These are phyloP conservation scores for Fusarium acutatum DNA, from an alignment of 2,329 filamentous ascomycete species.

Conservation along the genomic window DNA sequence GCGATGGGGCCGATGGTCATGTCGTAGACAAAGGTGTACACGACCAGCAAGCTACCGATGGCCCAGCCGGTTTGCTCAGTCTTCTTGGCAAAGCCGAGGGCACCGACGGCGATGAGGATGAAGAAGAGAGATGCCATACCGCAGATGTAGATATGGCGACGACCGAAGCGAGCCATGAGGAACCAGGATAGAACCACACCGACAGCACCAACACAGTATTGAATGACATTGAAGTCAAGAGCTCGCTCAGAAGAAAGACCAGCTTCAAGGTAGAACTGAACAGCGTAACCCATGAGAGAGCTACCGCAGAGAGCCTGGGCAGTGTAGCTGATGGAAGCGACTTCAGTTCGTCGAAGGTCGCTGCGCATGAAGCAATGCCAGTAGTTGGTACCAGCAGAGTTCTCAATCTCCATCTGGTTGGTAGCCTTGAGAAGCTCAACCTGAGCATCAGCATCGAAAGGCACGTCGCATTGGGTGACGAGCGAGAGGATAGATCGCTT, in stretches of 20 bases:
- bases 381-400: slow-evolving; percentile 21
- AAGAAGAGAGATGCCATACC: not conserved
- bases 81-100: slow-evolving; percentile 53
- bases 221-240: slow-evolving; percentile 14
- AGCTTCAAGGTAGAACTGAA: slow-evolving; percentile 9
- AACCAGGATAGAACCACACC: slow-evolving; percentile 15
- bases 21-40: slow-evolving; percentile 55
- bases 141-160: slow-evolving; percentile 4
- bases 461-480: not conserved
- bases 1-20: slow-evolving; percentile 65
- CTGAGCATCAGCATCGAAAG: slow-evolving; percentile 42
- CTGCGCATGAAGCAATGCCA: slow-evolving; percentile 23
- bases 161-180: slow-evolving; percentile 12
- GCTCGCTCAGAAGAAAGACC: slow-evolving; percentile 3
- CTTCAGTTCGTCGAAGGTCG: slow-evolving; percentile 10
- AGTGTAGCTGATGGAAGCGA: slow-evolving; percentile 5
- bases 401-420: slow-evolving; percentile 17
- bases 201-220: slow-evolving; percentile 2
- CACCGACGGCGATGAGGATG: slow-evolving; percentile 20
- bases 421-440: slow-evolving; percentile 57
- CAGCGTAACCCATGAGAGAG: slow-evolving; percentile 10
- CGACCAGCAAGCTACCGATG: slow-evolving; percentile 54
- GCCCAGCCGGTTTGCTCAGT: slow-evolving; percentile 50
- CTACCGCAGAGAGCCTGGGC: slow-evolving; percentile 13
- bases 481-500: slow-evolving; percentile 43